Base-by-base conservation (phyloP, 1,139 yeast species). In the Yamadazyma buinensis region DNA sequence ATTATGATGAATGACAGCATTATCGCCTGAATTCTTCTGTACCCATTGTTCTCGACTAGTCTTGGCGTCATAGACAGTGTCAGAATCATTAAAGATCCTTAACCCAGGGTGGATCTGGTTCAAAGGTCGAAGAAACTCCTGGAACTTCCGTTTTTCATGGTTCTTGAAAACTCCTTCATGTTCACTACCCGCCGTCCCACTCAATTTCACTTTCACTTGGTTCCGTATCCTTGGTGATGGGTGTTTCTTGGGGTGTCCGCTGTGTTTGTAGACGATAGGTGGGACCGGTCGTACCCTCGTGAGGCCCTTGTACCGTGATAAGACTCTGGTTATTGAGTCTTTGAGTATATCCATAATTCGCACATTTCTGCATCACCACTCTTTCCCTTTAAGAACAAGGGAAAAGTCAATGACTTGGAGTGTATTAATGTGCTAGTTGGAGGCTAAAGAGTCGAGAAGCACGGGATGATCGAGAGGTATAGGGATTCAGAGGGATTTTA, bases 51-150 rank as follows among this genome's bases (percentile, higher is more conserved):
- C 38, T 8, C 41, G 47, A 1, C 72, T 68, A 13, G 33, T 36
- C 1, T 28, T 33, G 6, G 24, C 33, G 36, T 67, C 56, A 39
- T 52, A 67, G 18, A 33, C 24, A 7, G 52, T 54, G 10, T 41
- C 31, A 9, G 44, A 36, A 9, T 58, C 53, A 30, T 53, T 54
- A 33, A 54, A 59, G 2, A 59, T 49, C 47, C 64, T 67, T 34
- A 69, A 52, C 36, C 63, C 52, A 17, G 19, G 19, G n/a, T n/a
- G n/a, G n/a, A n/a, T n/a, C 34, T 67, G 60, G 9, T 53, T 51
- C 20, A 69, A 48, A 1, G 74, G 73, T 26, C 47, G 45, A 10
- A 69, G 43, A 38, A 66, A 69, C 28, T 65, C 64, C 35, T 56
- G 61, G 42, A 54, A 67, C 14, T 52, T 41, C 33, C 53, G 47